A percentile compares a stretch with the other conserved stretches of the same genome.
These are phyloP conservation scores for Phialophora macrospora DNA, from an alignment of 2,329 filamentous ascomycete genomes.

Conservation along the genomic window DNA sequence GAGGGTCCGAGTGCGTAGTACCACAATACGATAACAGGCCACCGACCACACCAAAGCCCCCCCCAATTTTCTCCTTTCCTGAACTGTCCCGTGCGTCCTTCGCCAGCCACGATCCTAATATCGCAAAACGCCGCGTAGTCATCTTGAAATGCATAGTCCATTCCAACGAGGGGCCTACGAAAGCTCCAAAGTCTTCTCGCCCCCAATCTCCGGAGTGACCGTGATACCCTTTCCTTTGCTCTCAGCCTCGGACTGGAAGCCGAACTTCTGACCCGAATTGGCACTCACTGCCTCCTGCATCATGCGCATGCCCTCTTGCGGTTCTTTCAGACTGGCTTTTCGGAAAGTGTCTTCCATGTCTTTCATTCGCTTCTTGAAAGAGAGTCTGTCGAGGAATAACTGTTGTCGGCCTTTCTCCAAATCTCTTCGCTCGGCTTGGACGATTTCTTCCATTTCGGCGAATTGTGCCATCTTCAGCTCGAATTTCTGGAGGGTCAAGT, in stretches of 20 bases:
- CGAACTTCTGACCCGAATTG: constrained; percentile 27
- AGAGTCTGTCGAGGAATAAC: constrained; percentile 87
- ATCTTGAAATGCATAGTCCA: background rate
- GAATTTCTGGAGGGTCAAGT: constrained; percentile 92
- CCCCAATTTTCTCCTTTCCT: background rate
- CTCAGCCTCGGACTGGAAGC: constrained; percentile 26
- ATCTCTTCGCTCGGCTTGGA: constrained; percentile 90
- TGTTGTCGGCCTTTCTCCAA: constrained; percentile 90
- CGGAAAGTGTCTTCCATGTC: constrained; percentile 76
- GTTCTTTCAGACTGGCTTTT: constrained; percentile 49
- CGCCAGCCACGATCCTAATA: background rate
- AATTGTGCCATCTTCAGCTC: constrained; percentile 96
- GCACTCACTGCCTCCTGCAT: constrained; percentile 34
- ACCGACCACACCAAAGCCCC: background rate
- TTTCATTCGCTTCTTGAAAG: constrained; percentile 84
- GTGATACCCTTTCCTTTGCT: constrained; percentile 2
- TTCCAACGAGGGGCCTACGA: background rate
- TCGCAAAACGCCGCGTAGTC: background rate
- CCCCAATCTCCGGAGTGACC: background rate
- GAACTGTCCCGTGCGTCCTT: background rate
- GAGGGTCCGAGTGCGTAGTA: background rate
- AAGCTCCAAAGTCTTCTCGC: constrained; percentile 4
- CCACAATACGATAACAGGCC: background rate
- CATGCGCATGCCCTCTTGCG: constrained; percentile 46
- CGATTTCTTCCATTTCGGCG: constrained; percentile 89